Evolutionary conservation across 345 rosid genomes (phyloP).

Genomic region (Hevea brasiliensis): DNA sequence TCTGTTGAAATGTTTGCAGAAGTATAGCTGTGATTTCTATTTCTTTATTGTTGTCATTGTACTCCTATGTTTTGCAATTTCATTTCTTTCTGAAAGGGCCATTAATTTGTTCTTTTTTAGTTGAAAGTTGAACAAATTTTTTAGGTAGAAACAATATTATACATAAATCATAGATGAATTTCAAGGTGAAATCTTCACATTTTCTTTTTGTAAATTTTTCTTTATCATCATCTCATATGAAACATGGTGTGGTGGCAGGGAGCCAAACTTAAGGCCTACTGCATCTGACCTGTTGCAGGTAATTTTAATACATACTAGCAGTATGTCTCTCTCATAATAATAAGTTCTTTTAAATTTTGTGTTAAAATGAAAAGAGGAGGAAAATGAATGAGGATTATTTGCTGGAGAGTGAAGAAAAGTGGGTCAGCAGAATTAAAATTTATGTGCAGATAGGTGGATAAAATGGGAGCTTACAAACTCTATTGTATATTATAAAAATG

Average conservation of each 20-base stretch:
- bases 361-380: not conserved
- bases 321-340: not conserved
- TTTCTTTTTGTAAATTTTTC: not conserved
- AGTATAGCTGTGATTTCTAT: slow-evolving; percentile 18
- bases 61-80: not conserved
- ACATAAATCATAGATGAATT: not conserved
- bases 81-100: not conserved
- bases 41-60: slow-evolving; percentile 1
- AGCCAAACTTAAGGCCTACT: slow-evolving; percentile 30
- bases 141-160: not conserved
- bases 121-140: not conserved
- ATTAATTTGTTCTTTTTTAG: not conserved
- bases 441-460: not conserved
- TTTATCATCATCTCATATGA: not conserved
- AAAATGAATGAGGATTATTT: not conserved
- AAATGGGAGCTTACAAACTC: not conserved
- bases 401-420: not conserved
- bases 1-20: slow-evolving; percentile 34
- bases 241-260: slow-evolving; percentile 16
- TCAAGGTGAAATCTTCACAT: not conserved
- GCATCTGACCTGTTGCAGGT: slow-evolving; percentile 37
- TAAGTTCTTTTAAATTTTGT: too few relatives aligned
- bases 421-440: not conserved
- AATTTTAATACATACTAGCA: slow-evolving; percentile 6
- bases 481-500: not conserved